Base-by-base conservation (phyloP, 2,329 filamentous ascomycete species). In the Orbilia blumenaviensis region DNA sequence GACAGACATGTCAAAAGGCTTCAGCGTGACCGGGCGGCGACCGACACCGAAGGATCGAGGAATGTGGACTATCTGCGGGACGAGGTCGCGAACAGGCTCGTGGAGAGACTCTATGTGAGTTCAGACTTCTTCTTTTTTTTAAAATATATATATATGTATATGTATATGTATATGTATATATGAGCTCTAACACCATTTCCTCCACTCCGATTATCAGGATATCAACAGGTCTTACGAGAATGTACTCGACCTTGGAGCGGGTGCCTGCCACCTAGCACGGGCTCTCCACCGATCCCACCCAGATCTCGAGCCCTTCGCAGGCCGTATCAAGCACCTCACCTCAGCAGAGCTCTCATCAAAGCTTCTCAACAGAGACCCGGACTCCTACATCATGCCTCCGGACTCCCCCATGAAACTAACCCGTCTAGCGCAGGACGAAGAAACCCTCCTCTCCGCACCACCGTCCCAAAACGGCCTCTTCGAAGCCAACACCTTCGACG, bases 41-140 rank as follows among this genome's bases (percentile, higher is more conserved):
- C 86, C 50, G 86, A 94, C 81, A 85, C 87, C 8, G 88, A 92
- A 78, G 84, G 87, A 78, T 93, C 93, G 81, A 88, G 94, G 14
- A 88, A 92, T 80, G 91, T 93, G 23, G 95, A 98, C 84, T 98
- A 98, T 81, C 85, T 99, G 67, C 93, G 94, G 82, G 93, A 98
- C 81, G 94, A 98, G 82, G 91, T 97, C 3, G 95, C 95, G 60
- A 86, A 87, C 50, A 88, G 95, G 58, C 85, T 99, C 25, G 92
- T 92, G 80, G 94, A 98, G 80, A 88, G 95, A 52, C 86, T 99
- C 58, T 86, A 98, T 79, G 91, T 94, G 84, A 64, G 83, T 52
- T 5, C 56, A 9, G 18, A 2, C 54, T n/a, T n/a, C n/a, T n/a
- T n/a, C n/a, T n/a, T n/a, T n/a, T n/a, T n/a, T n/a, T n/a, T n/a